Evolutionary conservation across 2,329 filamentous ascomycete species (phyloP), one percentile per base, ranked within the genome.

Genomic region (Pseudogymnoascus sp.): DNA sequence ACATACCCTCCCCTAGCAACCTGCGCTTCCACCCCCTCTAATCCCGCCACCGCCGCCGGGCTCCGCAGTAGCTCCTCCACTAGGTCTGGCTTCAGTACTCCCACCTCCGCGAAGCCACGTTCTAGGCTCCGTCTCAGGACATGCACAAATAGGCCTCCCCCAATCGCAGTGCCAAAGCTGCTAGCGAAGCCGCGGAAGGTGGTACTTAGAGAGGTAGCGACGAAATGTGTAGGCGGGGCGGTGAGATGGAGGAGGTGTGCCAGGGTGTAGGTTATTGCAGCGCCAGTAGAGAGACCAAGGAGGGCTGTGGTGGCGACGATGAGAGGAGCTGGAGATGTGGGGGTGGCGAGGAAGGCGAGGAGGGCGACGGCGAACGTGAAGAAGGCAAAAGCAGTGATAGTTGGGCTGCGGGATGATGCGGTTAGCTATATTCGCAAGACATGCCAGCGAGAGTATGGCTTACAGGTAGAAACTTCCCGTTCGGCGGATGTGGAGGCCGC

Each of bases 111-210:
- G 63, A 77, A 72, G 0, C 74, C 74, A 55, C 73, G 73, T 4
- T 79, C 70, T 1, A 73, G 62, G 4, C 37, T 59, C 1, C 58
- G 25, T 42, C 69, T 68, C 3, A 73, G 33, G 1, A 68, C 63
- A 0, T 71, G 66, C 2, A 70, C 36, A 37, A 73, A 73, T 1
- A 70, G 42, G 58, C 90, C 90, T 2, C 90, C 90, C 2, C 89
- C 89, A 58, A 93, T 87, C 0, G 90, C 85, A 1, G 87, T 88
- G 2, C 90, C 90, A 68, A 95, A 94, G 60, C 85, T 88, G 12
- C 89, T 89, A 0, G 89, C 88, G 65, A 94, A 92, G 4, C 89
- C 89, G 3, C 91, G 82, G 74, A 93, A 93, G 0, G 90, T 95
- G 29, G 87, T 84, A 3, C 93, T 75, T 42, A 96, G 77, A 10